Percentiles rank a stretch among this genome's conserved stretches.
Evolutionary conservation across 192 early-diverging fungal species (phyloP).

Genomic region (Coemansia sp.): DNA sequence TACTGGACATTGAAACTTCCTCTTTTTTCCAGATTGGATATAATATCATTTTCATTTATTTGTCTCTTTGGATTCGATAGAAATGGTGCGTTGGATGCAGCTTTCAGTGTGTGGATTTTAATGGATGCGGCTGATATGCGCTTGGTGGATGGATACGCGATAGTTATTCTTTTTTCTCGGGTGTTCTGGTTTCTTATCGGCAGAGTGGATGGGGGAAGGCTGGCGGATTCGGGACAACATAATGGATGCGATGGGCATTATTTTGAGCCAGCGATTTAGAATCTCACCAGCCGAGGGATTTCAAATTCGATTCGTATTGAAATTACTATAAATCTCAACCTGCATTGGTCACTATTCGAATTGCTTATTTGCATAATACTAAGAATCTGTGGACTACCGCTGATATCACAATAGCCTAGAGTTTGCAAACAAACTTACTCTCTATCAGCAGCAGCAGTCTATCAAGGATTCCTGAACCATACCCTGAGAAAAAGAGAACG

Average conservation of each 20-base stretch:
- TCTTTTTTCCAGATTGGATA: slow-evolving; percentile 2
- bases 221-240: neutral
- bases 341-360: too few relatives aligned
- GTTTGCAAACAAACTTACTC: too few relatives aligned
- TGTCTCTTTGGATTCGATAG: slow-evolving; percentile 41
- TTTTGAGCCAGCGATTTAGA: too few relatives aligned
- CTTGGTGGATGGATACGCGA: slow-evolving; percentile 11
- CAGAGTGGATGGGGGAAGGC: neutral
- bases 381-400: too few relatives aligned
- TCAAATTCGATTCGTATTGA: too few relatives aligned
- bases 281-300: too few relatives aligned
- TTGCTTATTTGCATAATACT: too few relatives aligned
- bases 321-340: too few relatives aligned
- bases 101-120: neutral
- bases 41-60: neutral
- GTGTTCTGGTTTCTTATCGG: neutral
- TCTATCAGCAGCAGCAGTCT: too few relatives aligned
- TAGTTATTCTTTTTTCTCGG: neutral
- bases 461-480: too few relatives aligned
- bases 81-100: slow-evolving; percentile 53
- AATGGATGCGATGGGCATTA: neutral
- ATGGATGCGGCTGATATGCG: slow-evolving; percentile 28
- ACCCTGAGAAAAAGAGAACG: too few relatives aligned
- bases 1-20: neutral
- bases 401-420: too few relatives aligned